phyloP scores from a whole-genome alignment of 306 rosid genomes.

The Prunus davidiana region DNA sequence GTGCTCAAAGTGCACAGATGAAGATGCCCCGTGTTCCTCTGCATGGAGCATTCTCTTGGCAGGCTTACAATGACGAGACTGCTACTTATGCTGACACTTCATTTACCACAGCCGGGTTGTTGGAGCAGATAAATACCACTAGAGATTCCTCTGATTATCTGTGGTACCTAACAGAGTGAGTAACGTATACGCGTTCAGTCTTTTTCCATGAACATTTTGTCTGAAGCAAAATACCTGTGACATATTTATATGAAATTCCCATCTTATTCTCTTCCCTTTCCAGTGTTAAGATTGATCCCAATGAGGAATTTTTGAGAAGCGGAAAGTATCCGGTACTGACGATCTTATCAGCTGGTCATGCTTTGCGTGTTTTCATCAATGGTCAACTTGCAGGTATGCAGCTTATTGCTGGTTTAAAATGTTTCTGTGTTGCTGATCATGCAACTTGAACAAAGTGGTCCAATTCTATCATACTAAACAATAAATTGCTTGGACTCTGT shows the following conservation, averaged over 20 bases:
- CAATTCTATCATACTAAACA: not conserved
- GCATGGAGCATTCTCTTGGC: slow-evolving; percentile 86
- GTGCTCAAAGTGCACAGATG: slow-evolving; percentile 75
- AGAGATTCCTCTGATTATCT: slow-evolving; percentile 87
- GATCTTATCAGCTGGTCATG: slow-evolving; percentile 89
- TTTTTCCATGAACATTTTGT: not conserved
- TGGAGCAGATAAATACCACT: slow-evolving; percentile 93
- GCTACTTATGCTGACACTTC: slow-evolving; percentile 63
- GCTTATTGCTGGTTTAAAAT: not conserved
- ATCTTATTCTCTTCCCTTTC: slow-evolving; percentile 14
- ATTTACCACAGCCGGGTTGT: slow-evolving; percentile 66
- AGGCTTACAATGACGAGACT: slow-evolving; percentile 75
- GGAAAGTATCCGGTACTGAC: slow-evolving; percentile 74
- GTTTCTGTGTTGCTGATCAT: slow-evolving; percentile 4
- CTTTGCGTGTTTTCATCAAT: slow-evolving; percentile 86
- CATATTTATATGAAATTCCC: slow-evolving; percentile 5
- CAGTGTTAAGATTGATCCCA: slow-evolving; percentile 74
- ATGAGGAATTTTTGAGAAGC: slow-evolving; percentile 67
- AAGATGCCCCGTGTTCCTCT: slow-evolving; percentile 89
- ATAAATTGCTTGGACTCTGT: not conserved
- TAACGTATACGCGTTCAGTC: slow-evolving; percentile 16
- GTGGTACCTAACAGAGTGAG: slow-evolving; percentile 99
- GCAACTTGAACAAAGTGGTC: not conserved
- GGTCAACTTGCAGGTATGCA: slow-evolving; percentile 73
- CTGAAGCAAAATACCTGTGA: not conserved